phyloP scores from a whole-genome alignment of 2,329 filamentous ascomycete species.

The Ascochyta rabiei region DNA sequence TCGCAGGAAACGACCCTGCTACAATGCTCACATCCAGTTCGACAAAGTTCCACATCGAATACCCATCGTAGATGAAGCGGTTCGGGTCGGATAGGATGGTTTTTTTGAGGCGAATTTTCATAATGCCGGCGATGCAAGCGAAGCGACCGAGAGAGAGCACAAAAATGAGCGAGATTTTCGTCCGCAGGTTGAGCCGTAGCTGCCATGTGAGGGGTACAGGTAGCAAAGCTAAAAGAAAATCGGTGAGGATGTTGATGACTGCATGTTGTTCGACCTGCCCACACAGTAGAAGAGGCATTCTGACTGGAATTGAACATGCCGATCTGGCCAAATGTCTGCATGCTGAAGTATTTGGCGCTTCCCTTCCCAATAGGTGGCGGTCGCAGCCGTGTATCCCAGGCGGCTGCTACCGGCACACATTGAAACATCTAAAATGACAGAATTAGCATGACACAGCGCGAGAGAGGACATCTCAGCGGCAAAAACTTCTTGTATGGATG shows the following conservation, averaged over 20 bases:
- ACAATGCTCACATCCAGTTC: slow-evolving; percentile 52
- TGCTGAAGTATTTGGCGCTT: slow-evolving; percentile 52
- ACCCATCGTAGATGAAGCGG: slow-evolving; percentile 45
- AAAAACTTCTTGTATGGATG: too few relatives aligned
- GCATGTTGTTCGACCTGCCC: slow-evolving; percentile 1
- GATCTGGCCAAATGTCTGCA: slow-evolving; percentile 49
- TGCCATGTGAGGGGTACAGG: slow-evolving; percentile 52
- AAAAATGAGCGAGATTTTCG: slow-evolving; percentile 45
- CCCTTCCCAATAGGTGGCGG: slow-evolving; percentile 34
- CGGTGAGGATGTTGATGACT: slow-evolving; percentile 48
- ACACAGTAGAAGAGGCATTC: not conserved
- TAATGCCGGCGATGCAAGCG: slow-evolving; percentile 51
- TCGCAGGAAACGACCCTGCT: slow-evolving; percentile 50
- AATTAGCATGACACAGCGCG: too few relatives aligned
- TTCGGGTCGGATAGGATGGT: slow-evolving; percentile 45
- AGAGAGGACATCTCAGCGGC: too few relatives aligned
- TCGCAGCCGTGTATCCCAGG: slow-evolving; percentile 50
- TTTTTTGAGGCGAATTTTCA: slow-evolving; percentile 49
- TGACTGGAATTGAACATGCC: slow-evolving; percentile 51
- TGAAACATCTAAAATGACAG: slow-evolving; percentile 46
- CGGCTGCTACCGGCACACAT: slow-evolving; percentile 53
- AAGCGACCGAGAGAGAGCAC: slow-evolving; percentile 49
- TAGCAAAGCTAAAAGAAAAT: slow-evolving; percentile 49
- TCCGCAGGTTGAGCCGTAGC: slow-evolving; percentile 50
- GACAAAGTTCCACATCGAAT: slow-evolving; percentile 54